Evolutionary conservation across 192 early-diverging fungal genomes (phyloP).

Genomic region (Neocallimastix lanati): DNA sequence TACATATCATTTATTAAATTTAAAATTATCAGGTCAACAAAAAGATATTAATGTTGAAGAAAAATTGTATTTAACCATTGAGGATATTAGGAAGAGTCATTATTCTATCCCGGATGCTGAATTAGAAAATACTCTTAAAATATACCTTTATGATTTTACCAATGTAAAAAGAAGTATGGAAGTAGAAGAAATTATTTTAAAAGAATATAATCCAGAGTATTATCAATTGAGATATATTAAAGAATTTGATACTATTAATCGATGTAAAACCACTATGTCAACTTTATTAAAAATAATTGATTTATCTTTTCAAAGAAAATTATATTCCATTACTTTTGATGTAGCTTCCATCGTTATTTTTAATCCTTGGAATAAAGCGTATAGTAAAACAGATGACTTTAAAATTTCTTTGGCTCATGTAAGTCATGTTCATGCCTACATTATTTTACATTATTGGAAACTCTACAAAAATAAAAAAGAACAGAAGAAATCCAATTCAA

Average conservation of each 20-base stretch:
- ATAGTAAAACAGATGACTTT: not conserved
- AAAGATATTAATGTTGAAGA: not conserved
- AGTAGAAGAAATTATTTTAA: not conserved
- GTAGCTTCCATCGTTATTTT: not conserved
- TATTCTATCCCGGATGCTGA: not conserved
- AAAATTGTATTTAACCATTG: not conserved
- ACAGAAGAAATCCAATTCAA: not conserved
- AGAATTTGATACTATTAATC: not conserved
- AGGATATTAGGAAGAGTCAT: not conserved
- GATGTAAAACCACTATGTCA: not conserved
- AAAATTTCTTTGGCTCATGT: not conserved
- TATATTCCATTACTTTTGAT: not conserved
- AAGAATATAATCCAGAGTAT: not conserved
- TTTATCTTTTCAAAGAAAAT: not conserved
- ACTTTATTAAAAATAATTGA: not conserved
- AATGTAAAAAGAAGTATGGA: not conserved
- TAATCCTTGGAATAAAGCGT: not conserved
- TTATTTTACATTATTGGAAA: not conserved
- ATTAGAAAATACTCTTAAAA: not conserved
- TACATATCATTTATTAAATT: not conserved
- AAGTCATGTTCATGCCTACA: not conserved
- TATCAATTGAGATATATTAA: not conserved
- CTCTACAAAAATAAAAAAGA: not conserved
- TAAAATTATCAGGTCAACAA: not conserved
- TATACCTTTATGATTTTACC: not conserved